Evolutionary conservation across 148 eudicot species (phyloP).

Genomic region (Rhododendron griersonianum): DNA sequence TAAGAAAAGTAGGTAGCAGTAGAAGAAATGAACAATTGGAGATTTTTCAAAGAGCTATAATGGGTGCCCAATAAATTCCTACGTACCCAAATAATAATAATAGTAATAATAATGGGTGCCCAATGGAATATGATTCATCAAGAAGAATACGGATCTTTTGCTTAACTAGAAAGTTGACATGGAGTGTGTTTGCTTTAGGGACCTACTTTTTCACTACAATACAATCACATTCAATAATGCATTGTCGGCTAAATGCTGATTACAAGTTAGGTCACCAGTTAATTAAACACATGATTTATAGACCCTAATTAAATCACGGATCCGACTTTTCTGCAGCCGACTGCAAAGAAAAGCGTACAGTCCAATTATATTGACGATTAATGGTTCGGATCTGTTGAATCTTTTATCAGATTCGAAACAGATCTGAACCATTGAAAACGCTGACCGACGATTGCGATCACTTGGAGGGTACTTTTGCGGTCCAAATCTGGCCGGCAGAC

Average conservation of each 20-base stretch:
- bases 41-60: not conserved
- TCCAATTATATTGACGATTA: no score
- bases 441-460: no score
- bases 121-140: conserved; percentile 5
- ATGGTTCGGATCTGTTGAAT: no score
- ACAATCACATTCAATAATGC: conserved; percentile 1
- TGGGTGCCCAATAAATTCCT: not conserved
- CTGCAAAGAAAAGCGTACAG: no score
- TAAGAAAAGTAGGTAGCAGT: not conserved
- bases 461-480: no score
- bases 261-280: not conserved
- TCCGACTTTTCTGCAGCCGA: no score
- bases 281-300: not conserved
- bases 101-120: not conserved
- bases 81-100: no score
- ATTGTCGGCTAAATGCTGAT: conserved; percentile 6
- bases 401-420: no score
- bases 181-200: not conserved
- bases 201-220: not conserved
- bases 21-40: not conserved
- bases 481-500: no score
- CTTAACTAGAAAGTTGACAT: conserved; percentile 4
- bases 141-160: conserved; percentile 1
- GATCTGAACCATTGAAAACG: no score
- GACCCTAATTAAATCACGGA: not conserved